phyloP scores from a whole-genome alignment of 2,329 filamentous ascomycete species.

The Cytospora piceae region DNA sequence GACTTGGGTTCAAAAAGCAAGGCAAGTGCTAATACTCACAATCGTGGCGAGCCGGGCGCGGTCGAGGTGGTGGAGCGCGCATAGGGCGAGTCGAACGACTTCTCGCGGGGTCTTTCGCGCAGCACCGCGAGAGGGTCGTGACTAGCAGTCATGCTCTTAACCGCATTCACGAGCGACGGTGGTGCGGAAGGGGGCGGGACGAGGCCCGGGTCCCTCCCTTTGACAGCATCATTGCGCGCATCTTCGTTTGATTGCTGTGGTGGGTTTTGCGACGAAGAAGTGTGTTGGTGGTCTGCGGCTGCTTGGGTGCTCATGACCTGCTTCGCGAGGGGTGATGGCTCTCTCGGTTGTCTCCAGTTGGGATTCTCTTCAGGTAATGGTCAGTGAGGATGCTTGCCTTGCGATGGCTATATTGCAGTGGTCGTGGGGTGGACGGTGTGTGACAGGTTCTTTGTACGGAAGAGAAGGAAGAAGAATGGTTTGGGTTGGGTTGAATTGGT shows the following conservation, averaged over 20 bases:
- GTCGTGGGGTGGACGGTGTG: constrained; percentile 6
- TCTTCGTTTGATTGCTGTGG: constrained; percentile 30
- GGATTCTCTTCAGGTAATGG: constrained; percentile 14
- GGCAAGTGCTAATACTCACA: constrained; percentile 47
- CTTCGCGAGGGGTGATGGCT: constrained; percentile 36
- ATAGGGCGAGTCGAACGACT: constrained; percentile 56
- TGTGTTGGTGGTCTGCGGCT: constrained; percentile 34
- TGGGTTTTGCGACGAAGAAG: constrained; percentile 39
- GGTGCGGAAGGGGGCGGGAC: constrained; percentile 34
- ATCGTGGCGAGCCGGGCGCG: constrained; percentile 60
- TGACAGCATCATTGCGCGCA: constrained; percentile 35
- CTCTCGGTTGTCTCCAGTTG: constrained; percentile 33
- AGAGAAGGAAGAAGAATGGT: constrained; percentile 7
- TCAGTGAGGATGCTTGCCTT: constrained; percentile 16
- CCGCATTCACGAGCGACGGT: constrained; percentile 37
- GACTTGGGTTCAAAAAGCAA: constrained; percentile 18
- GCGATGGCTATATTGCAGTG: neutral
- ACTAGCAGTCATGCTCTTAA: constrained; percentile 45
- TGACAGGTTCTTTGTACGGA: neutral
- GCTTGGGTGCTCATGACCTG: constrained; percentile 45
- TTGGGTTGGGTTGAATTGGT: too few species aligned
- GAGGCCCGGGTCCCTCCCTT: constrained; percentile 28
- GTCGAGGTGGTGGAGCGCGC: constrained; percentile 62
- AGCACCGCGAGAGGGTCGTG: constrained; percentile 40
- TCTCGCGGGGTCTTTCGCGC: constrained; percentile 37